A percentile compares a stretch with the other conserved stretches of the same genome.
phyloP scores from a whole-genome alignment of 306 rosid species.

The Mimosa pudica region DNA sequence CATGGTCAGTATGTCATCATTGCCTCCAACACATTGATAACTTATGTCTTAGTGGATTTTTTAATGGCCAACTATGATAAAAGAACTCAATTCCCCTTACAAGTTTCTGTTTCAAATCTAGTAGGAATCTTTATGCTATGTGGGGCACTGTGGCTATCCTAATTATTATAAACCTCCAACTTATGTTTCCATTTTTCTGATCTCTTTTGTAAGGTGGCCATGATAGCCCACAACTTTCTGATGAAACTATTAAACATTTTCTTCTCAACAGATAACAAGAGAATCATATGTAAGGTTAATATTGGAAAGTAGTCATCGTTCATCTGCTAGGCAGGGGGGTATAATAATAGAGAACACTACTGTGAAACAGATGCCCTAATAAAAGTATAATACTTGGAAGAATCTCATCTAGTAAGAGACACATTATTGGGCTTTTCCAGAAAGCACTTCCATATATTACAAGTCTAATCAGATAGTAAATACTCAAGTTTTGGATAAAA shows the following conservation, averaged over 20 bases:
- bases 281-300: neutral
- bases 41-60: constrained; percentile 66
- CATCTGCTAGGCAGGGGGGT: neutral
- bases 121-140: constrained; percentile 33
- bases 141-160: constrained; percentile 39
- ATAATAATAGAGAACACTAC: neutral
- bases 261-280: neutral
- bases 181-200: constrained; percentile 31
- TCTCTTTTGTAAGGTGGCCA: constrained; percentile 25
- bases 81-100: constrained; percentile 39
- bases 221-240: constrained; percentile 16
- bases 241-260: constrained; percentile 1
- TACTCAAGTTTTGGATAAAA: neutral
- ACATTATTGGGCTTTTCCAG: neutral
- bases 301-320: constrained; percentile 2
- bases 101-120: constrained; percentile 33
- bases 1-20: constrained; percentile 58
- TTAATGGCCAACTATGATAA: constrained; percentile 62
- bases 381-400: neutral
- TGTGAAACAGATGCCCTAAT: neutral
- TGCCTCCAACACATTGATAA: constrained; percentile 78
- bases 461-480: neutral
- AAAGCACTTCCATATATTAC: neutral
- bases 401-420: neutral
- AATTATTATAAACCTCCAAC: constrained; percentile 28